Base-by-base conservation (phyloP, 768 basidiomycete genomes). In the Lactifluus echinatus region DNA sequence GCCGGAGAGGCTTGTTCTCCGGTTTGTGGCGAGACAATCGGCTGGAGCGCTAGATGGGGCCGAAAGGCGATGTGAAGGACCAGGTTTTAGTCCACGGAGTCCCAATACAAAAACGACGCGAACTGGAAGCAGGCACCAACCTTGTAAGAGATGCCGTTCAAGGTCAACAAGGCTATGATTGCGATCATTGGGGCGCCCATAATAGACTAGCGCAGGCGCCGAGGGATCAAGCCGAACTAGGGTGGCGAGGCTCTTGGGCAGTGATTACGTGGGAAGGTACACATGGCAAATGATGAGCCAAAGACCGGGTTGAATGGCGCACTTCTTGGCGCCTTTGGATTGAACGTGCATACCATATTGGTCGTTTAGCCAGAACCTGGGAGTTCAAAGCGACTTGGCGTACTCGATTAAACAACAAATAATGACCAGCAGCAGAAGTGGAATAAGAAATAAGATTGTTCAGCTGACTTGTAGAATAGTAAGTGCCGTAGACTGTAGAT, bases 171-270 rank as follows among this genome's bases (percentile, higher is more conserved):
- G 53, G 58, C 53, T 23, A 47, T 59, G 58, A 31, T 17, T 45
- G n/a, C 48, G 53, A 59, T 59, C 58, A 59, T 29, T 33, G 19
- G 58, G 47, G 47, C 58, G 58, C 58, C 58, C 58, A 59, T 55
- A 55, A 59, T 50, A 26, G 53, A 59, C 55, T 59, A 59, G 53
- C 37, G 53, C 53, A 50, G 19, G 23, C 48, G 42, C 23, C 26
- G 55, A 53, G 21, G 43, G 15, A 40, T n/a, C n/a, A 42, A 51
- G 24, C 26, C 50, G 44, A 53, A 19, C 45, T 33, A 28, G 29
- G 19, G 56, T 59, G 53, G 58, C 58, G 48, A 59, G 48, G 26
- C 21, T 28, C 26, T 53, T 33, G 46, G 29, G 55, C 26, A 29
- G 44, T 50, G 48, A 50, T 55, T 55, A 59, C 53, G 53, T 59